Evolutionary conservation across 345 rosid genomes (phyloP).

Genomic region (Passiflora organensis): DNA sequence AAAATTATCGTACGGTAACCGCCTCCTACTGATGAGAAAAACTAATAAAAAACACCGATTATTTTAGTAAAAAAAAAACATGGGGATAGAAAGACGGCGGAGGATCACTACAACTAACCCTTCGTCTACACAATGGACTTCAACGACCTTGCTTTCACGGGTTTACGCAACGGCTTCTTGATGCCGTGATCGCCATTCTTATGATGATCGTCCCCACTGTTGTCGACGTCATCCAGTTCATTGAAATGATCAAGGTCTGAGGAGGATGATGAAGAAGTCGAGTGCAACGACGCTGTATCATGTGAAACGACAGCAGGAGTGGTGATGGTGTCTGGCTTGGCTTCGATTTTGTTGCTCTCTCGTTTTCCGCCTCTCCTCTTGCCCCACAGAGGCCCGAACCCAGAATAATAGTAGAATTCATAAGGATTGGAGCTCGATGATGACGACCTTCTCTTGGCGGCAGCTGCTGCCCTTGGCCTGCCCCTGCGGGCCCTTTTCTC

Average conservation of each 20-base stretch:
- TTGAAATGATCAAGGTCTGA: slow-evolving; percentile 29
- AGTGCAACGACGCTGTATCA: slow-evolving; percentile 28
- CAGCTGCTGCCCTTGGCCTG: slow-evolving; percentile 33
- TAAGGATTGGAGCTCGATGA: slow-evolving; percentile 11
- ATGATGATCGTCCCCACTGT: slow-evolving; percentile 18
- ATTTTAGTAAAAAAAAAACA: slow-evolving; percentile 4
- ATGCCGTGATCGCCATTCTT: slow-evolving; percentile 29
- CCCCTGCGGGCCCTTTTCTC: slow-evolving; percentile 30
- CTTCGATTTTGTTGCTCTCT: slow-evolving; percentile 24
- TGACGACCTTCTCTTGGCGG: slow-evolving; percentile 22
- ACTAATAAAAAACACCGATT: no score
- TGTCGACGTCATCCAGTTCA: slow-evolving; percentile 38
- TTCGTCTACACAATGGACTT: slow-evolving; percentile 75
- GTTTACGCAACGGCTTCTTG: slow-evolving; percentile 64
- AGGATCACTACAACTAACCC: no score
- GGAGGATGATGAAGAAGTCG: no score
- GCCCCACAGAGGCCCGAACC: slow-evolving; percentile 55
- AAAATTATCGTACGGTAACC: slow-evolving; percentile 2
- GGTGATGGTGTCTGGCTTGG: not conserved
- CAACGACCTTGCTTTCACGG: slow-evolving; percentile 80
- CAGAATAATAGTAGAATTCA: slow-evolving; percentile 63
- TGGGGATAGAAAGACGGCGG: no score
- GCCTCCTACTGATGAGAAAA: no score
- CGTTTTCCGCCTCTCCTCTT: slow-evolving; percentile 65
- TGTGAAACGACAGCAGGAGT: not conserved